phyloP scores from a whole-genome alignment of 176 grass and related monocot species.

The Aegilops longissima region DNA sequence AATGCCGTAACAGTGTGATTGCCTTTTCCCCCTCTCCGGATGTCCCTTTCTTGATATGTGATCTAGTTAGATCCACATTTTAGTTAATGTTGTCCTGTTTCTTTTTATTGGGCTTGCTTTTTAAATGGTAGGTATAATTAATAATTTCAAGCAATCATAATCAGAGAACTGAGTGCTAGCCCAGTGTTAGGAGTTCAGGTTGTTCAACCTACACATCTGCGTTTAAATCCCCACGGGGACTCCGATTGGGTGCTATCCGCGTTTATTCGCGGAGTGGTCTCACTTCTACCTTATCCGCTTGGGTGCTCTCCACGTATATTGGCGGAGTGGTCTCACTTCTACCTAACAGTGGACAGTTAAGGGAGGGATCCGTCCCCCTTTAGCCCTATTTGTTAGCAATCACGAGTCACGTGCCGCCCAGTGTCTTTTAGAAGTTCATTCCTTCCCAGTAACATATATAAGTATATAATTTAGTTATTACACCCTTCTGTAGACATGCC shows the following conservation, averaged over 20 bases:
- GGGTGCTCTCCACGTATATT: no score
- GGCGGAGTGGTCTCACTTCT: no score
- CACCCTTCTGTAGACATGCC: slow-evolving; percentile 46
- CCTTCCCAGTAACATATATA: background rate
- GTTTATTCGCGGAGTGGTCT: no score
- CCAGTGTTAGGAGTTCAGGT: no score
- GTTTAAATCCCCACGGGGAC: no score
- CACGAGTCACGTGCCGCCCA: background rate
- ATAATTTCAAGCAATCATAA: background rate
- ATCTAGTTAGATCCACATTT: background rate
- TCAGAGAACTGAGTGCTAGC: no score
- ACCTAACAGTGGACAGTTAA: no score
- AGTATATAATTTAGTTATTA: background rate
- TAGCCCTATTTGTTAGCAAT: background rate
- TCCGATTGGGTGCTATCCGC: no score
- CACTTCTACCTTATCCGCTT: no score
- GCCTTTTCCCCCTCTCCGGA: background rate
- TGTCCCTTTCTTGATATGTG: background rate
- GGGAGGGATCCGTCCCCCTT: no score
- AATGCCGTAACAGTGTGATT: background rate
- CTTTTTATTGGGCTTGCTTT: slow-evolving; percentile 15
- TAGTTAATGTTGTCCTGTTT: slow-evolving; percentile 1
- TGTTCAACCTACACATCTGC: no score
- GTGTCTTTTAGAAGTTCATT: background rate
- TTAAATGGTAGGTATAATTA: background rate